A percentile compares a stretch with the other conserved stretches of the same genome.
phyloP scores from a whole-genome alignment of 208 protist species.

The Naegleria gruberi region DNA sequence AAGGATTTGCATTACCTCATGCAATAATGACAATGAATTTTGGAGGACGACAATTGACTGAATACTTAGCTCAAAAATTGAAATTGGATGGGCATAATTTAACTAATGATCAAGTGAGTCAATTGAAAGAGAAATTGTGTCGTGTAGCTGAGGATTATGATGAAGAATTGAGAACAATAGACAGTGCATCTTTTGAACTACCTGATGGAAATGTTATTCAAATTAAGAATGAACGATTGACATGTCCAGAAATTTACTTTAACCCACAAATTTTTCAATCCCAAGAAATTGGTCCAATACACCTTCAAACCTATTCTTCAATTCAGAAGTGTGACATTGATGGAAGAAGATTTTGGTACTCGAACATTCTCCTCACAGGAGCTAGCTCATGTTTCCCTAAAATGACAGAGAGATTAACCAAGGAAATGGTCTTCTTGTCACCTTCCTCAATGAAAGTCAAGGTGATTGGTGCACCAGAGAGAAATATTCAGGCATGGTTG shows the following conservation, averaged over 20 bases:
- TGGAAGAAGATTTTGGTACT: constrained; percentile 86
- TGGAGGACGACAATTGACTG: constrained; percentile 82
- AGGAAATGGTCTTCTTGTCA: constrained; percentile 83
- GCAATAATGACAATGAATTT: constrained; percentile 47
- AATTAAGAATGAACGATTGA: constrained; percentile 71
- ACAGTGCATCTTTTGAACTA: not conserved
- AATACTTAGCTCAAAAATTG: constrained; percentile 45
- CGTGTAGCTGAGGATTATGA: constrained; percentile 63
- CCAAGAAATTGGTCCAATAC: constrained; percentile 43
- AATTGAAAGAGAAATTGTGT: constrained; percentile 62
- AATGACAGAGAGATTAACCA: constrained; percentile 88
- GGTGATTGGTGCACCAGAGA: constrained; percentile 86
- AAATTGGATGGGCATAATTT: not conserved
- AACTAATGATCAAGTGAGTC: constrained; percentile 43
- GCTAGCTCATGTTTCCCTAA: constrained; percentile 91
- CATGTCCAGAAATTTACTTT: constrained; percentile 90
- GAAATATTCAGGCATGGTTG: constrained; percentile 93
- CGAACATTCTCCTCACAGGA: constrained; percentile 87
- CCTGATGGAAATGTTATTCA: constrained; percentile 70
- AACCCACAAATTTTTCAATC: constrained; percentile 52
- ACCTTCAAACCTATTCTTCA: constrained; percentile 47
- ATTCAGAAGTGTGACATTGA: constrained; percentile 90
- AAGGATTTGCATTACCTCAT: constrained; percentile 41
- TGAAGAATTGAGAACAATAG: not conserved
- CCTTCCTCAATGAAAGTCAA: constrained; percentile 94